phyloP scores from a whole-genome alignment of 176 grass and related monocot genomes.

The Juncus inflexus region DNA sequence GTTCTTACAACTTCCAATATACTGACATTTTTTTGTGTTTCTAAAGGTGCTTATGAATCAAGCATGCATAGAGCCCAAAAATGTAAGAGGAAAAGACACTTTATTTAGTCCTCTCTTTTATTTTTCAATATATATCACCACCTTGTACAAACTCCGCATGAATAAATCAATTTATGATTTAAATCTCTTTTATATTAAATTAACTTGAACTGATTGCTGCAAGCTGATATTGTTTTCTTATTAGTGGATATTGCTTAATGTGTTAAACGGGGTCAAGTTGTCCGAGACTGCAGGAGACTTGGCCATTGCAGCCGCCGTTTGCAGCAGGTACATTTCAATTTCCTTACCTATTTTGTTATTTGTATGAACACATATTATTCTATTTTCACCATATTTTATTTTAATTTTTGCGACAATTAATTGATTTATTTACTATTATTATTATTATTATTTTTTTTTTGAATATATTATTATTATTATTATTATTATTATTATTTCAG shows the following conservation, averaged over 20 bases:
- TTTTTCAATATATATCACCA: neutral
- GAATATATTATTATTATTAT: too few species aligned
- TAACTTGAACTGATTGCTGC: neutral
- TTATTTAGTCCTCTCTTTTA: slow-evolving; percentile 5
- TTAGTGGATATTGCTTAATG: slow-evolving; percentile 68
- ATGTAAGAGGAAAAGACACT: slow-evolving; percentile 41
- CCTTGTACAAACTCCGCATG: too few species aligned
- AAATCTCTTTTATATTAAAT: slow-evolving; percentile 10
- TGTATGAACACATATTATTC: too few species aligned
- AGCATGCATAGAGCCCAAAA: slow-evolving; percentile 78
- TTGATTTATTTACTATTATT: too few species aligned
- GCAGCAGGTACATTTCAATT: slow-evolving; percentile 58
- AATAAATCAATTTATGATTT: too few species aligned
- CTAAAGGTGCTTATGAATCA: slow-evolving; percentile 83
- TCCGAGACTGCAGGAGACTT: slow-evolving; percentile 90
- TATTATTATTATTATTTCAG: slow-evolving; percentile 37
- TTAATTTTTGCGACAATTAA: neutral
- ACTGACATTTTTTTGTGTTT: neutral
- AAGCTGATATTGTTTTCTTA: slow-evolving; percentile 15
- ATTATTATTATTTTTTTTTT: too few species aligned
- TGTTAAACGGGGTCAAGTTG: slow-evolving; percentile 75
- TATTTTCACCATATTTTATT: neutral
- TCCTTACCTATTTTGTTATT: too few species aligned
- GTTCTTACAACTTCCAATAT: neutral
- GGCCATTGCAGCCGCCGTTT: slow-evolving; percentile 83